Percentiles rank a stretch among this genome's conserved stretches.
These are phyloP conservation scores for Rauvolfia tetraphylla DNA, from an alignment of 257 asterid genomes.

Conservation along the genomic window DNA sequence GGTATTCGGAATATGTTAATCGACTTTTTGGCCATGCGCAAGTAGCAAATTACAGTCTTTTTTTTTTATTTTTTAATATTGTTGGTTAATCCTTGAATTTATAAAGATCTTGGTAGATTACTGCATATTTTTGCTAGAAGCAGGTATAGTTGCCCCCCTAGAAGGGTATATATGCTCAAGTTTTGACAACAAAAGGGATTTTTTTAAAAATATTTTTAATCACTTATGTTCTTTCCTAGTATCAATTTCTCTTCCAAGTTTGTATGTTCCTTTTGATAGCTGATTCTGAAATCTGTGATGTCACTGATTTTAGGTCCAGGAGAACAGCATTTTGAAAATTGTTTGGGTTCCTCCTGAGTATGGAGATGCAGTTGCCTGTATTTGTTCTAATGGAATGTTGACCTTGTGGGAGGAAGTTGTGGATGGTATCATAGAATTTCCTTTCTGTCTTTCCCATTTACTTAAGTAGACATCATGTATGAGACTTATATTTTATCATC, in stretches of 20 bases:
- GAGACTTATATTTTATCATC: neutral
- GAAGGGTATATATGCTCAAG: neutral
- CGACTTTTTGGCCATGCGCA: neutral
- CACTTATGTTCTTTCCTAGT: neutral
- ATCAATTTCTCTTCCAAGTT: neutral
- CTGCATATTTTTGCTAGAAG: neutral
- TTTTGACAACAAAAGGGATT: neutral
- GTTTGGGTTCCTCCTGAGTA: slow-evolving; percentile 86
- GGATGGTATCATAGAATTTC: slow-evolving; percentile 40
- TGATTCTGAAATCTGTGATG: neutral
- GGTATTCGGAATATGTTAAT: neutral
- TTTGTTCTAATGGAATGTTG: slow-evolving; percentile 61
- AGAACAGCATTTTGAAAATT: slow-evolving; percentile 54
- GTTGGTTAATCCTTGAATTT: neutral
- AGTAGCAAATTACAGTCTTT: neutral
- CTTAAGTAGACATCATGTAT: neutral
- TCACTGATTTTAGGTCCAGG: slow-evolving; percentile 40
- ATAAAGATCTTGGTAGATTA: neutral
- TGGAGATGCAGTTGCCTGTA: slow-evolving; percentile 81
- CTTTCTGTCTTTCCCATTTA: neutral
- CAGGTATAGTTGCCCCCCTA: neutral
- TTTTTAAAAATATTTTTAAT: neutral
- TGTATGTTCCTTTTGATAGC: neutral
- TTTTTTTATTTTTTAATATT: neutral
- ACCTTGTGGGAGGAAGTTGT: slow-evolving; percentile 77